These are phyloP conservation scores for Passalora sequoiae DNA, from an alignment of 2,329 filamentous ascomycete genomes.

Conservation along the genomic window DNA sequence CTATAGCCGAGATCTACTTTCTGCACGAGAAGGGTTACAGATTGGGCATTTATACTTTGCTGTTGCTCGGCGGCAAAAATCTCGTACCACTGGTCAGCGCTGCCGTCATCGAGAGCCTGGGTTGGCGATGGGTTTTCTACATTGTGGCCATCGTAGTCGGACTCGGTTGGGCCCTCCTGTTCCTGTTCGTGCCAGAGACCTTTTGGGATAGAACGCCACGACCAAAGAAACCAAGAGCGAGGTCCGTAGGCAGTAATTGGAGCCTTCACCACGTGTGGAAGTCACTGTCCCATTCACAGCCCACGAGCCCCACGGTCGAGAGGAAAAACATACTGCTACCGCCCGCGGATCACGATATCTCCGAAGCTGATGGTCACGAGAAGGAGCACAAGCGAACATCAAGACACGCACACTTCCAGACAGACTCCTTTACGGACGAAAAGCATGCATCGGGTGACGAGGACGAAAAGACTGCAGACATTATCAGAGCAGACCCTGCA, in stretches of 20 bases:
- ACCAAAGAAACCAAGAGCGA: conserved; percentile 35
- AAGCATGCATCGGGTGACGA: conserved; percentile 6
- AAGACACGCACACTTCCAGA: conserved; percentile 17
- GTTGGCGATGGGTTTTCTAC: conserved; percentile 63
- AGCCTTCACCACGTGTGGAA: conserved; percentile 18
- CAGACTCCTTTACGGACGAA: conserved; percentile 11
- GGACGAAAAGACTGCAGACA: conserved; percentile 12
- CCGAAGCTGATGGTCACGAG: conserved; percentile 2
- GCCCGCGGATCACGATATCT: conserved; percentile 10
- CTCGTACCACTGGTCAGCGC: conserved; percentile 82
- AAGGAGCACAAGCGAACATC: conserved; percentile 4
- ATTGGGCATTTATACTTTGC: conserved; percentile 84
- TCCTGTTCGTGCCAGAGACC: conserved; percentile 88
- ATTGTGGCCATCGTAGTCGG: conserved; percentile 76
- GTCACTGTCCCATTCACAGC: conserved; percentile 8
- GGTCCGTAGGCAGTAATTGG: conserved; percentile 15
- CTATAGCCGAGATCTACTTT: conserved; percentile 94
- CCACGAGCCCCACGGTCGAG: conserved; percentile 10
- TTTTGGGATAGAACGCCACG: conserved; percentile 86
- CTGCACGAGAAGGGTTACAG: conserved; percentile 89
- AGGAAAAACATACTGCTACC: conserved; percentile 22
- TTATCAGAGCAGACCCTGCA: neutral
- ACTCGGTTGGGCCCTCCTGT: conserved; percentile 65
- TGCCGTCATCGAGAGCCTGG: conserved; percentile 68
- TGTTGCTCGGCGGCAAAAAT: conserved; percentile 80